Evolutionary conservation across 2,329 filamentous ascomycete species (phyloP), one percentile per base, ranked within the genome.

Genomic region (Penicillium sumatraense): DNA sequence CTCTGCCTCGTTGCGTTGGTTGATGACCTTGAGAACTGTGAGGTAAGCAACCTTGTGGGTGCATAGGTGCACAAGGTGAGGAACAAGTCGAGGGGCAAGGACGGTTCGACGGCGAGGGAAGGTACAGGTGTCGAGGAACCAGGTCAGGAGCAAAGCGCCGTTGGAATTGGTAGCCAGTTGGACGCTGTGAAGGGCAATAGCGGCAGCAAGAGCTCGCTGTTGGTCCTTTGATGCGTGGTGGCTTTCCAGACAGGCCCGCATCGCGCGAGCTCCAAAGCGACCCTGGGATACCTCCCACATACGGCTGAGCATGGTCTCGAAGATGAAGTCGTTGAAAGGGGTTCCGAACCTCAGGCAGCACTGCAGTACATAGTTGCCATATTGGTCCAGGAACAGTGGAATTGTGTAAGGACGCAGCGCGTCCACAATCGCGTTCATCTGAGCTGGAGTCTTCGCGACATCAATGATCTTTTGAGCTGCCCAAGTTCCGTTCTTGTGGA

Each of bases 401-500:
- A 97, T 86, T 0, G 90, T 92, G 76, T 96, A 97, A 1, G 92
- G 88, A 3, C 89, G 89, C 26, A 98, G 81, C 62, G 91, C 84
- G 60, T 96, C 87, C 24, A 95, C 89, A 68, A 99, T 93, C 77
- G 91, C 80, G 44, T 81, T 78, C 87, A 95, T 93, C 76, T 98
- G 93, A 36, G 81, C 79, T 5, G 89, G 86, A 1, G 89, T 91
- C 76, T 95, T 91, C 73, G 92, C 93, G 6, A 96, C 91, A 68
- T 98, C 93, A 64, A 99, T 98, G 68, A 99, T 98, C 83, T 98
- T 99, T 77, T 99, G 95, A 1, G 95, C 95, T 51, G 95, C 95
- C 95, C 95, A 99, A 1, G 95, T 99, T 59, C 95, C 95, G 68
- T 99, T 99, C 84, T 99, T 99, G 83, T 99, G 95, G 7, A 97